Base-by-base conservation (phyloP, 2,329 filamentous ascomycete genomes). In the Clathrospora elynae region DNA sequence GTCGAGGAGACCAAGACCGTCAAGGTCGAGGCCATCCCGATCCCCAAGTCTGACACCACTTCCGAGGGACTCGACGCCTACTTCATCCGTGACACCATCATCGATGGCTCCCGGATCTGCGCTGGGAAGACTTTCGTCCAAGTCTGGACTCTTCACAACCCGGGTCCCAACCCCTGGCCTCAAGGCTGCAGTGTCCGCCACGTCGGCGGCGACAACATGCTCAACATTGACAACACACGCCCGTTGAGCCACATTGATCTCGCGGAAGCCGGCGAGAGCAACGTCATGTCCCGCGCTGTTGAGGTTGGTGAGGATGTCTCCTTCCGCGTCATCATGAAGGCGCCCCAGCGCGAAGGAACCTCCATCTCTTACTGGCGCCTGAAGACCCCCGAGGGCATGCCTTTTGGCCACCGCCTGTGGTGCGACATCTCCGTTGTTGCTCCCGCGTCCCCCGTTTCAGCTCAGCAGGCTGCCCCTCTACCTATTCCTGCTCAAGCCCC, bases 321-420 rank as follows among this genome's bases (percentile, higher is more conserved):
- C 14, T 99, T 99, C 75, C 89, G 87, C 24, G 87, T 96, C 23
- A 76, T 86, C 28, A 83, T 99, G 70, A 89, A 90, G 70, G 88
- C 90, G 12, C 90, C 92, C 11, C 72, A 77, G 37, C 87, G 87
- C 34, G 73, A 83, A 40, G 91, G 92, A 41, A 88, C 86, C 70
- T 79, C 85, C 46, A 93, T 96, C 63, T 97, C 93, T 2, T 96
- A 96, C 79, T 99, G 93, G 93, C 90, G 92, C 51, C 76, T 99
- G 55, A 95, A 91, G 59, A 84, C 88, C 46, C 79, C 84, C 6
- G 84, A 89, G 43, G 91, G 91, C 16, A 76, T 80, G 53, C 87
- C 89, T 53, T 96, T 97, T 55, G 93, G 93, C 25, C 88, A 96
- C 74, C 88, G 90, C 62, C 78, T 99, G 33, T 99, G 92, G 92